Conservation (phyloP, 2,329 filamentous ascomycete genomes). For the Trichoderma atroviride region DNA sequence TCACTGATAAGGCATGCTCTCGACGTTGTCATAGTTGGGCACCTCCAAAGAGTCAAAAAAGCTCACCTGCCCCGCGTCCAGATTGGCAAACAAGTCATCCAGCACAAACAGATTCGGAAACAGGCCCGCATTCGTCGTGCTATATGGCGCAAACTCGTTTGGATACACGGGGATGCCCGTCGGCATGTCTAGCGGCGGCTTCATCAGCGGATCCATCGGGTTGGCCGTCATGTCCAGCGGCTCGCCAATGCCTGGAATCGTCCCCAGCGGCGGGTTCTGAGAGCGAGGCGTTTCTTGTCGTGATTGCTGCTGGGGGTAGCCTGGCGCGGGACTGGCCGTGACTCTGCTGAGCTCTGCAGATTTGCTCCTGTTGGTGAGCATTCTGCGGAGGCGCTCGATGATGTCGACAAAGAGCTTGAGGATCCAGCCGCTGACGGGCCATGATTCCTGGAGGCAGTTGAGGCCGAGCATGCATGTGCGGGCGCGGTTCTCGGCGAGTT, state of each 20-base stretch:
- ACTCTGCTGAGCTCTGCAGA: background rate
- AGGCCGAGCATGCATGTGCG: conserved; percentile 6
- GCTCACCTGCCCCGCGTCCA: background rate
- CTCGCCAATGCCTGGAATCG: background rate
- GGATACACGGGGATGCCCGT: background rate
- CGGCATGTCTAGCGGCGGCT: background rate
- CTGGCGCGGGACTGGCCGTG: background rate
- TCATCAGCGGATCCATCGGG: background rate
- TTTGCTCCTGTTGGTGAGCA: conserved; percentile 6
- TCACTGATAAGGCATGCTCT: background rate
- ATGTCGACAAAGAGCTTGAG: conserved; percentile 8
- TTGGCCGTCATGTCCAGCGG: background rate
- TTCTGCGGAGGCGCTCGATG: conserved; percentile 4
- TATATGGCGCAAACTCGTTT: background rate
- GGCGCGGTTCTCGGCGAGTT: conserved; percentile 12
- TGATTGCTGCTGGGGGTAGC: background rate
- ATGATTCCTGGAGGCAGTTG: conserved; percentile 6
- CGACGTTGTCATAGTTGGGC: conserved; percentile 3
- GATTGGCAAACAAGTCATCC: conserved; percentile 2
- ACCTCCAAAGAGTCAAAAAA: conserved; percentile 11
- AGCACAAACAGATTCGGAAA: conserved; percentile 2
- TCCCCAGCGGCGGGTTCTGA: background rate
- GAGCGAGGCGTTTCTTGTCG: background rate
- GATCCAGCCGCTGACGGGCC: conserved; percentile 13
- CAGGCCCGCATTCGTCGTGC: background rate